These are phyloP conservation scores for Leptographium procerum DNA, from an alignment of 2,329 filamentous ascomycete genomes.

Conservation along the genomic window DNA sequence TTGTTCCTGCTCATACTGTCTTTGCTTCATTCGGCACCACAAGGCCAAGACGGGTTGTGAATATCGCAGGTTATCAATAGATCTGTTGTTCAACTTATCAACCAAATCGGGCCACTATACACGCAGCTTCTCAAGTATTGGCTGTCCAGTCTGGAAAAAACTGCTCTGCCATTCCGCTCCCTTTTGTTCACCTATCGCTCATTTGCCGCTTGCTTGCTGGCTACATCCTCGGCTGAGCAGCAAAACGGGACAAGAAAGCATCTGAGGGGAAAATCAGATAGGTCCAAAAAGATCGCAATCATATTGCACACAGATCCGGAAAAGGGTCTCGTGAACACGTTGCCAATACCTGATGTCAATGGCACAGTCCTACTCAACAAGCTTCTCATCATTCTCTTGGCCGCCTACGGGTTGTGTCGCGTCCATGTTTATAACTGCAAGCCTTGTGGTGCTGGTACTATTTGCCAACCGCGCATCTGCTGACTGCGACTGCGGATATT, in stretches of 20 bases:
- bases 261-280: not conserved
- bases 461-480: conserved; percentile 19
- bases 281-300: not conserved
- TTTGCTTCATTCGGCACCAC: not conserved
- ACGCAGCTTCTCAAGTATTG: too few species aligned
- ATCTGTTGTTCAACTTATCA: not conserved
- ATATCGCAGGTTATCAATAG: too few species aligned
- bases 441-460: conserved; percentile 11
- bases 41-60: not conserved
- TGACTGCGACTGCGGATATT: conserved; percentile 64
- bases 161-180: not conserved
- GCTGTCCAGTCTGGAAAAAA: too few species aligned
- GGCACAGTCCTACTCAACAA: not conserved
- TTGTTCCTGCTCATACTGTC: not conserved
- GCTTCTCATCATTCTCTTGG: not conserved
- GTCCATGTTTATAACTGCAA: not conserved
- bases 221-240: not conserved
- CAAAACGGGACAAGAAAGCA: not conserved
- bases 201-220: too few species aligned
- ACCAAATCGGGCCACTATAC: too few species aligned
- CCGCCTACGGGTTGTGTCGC: not conserved
- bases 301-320: not conserved
- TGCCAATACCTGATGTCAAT: not conserved
- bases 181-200: not conserved
- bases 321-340: not conserved